A percentile compares a stretch with the other conserved stretches of the same genome.
phyloP scores from a whole-genome alignment of 1,284 basidiomycete species.

The Agroathelia rolfsii region DNA sequence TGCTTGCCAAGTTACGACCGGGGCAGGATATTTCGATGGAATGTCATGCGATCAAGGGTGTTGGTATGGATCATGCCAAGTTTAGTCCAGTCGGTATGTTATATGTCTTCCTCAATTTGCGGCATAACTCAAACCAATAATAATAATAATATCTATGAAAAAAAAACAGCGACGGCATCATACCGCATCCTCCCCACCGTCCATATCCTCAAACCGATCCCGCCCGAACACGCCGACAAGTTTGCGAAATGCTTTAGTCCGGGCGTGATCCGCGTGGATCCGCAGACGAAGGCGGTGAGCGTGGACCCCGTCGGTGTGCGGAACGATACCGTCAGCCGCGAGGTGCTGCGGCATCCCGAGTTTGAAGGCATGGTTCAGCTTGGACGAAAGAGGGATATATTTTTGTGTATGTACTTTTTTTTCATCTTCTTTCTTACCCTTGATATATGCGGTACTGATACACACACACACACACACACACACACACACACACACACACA shows the following conservation, averaged over 20 bases:
- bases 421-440: no score
- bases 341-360: conserved; percentile 88
- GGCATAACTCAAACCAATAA: no score
- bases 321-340: conserved; percentile 86
- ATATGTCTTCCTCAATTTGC: conserved; percentile 6
- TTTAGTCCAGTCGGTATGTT: conserved; percentile 89
- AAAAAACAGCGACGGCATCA: conserved; percentile 72
- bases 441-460: no score
- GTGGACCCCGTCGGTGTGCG: conserved; percentile 62
- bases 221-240: conserved; percentile 56
- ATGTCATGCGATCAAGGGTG: conserved; percentile 87
- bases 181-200: conserved; percentile 91
- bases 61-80: conserved; percentile 97
- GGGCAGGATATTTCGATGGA: conserved; percentile 83
- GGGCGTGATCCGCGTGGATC: conserved; percentile 76
- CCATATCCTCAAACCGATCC: conserved; percentile 72
- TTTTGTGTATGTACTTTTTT: conserved; percentile 67
- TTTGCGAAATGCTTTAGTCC: conserved; percentile 86
- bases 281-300: conserved; percentile 42
- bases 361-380: conserved; percentile 83
- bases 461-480: no score
- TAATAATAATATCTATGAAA: no score
- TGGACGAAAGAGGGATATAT: conserved; percentile 84
- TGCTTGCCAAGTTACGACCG: conserved; percentile 89
- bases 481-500: no score